Evolutionary conservation across 1,284 basidiomycete genomes (phyloP), one percentile per base, ranked within the genome.

Genomic region (Singerocomus inundabilis): DNA sequence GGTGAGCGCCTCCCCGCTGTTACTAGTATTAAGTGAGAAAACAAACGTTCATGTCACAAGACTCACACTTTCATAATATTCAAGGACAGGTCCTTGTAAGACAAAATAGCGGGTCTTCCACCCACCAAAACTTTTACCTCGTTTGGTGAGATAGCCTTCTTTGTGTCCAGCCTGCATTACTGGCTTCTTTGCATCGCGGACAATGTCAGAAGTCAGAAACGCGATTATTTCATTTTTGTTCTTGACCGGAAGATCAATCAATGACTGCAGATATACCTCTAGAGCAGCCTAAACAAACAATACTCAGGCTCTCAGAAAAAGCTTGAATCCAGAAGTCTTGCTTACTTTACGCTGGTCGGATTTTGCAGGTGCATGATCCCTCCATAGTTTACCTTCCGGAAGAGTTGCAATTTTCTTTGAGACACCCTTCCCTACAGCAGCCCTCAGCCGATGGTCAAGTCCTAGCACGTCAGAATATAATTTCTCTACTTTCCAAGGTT

Each of bases 41-140:
- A 53, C 45, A n/a, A 35, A 13, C 43, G 38, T 43, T 56, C 32
- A 34, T 33, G 32, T 26, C 25, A 37, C 24, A n/a, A 25, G 42
- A 82, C 91, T 71, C 69, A 95, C 93, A 60, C 83, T 87, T 71
- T 98, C 96, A 65, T 92, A 98, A 70, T 98, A 98, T 67, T 96
- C 92, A 53, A 98, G 78, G 1, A 88, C 76, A 6, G 91, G 82
- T 9, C 93, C 87, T 70, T 93, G 83, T 39, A 98, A 75, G 8
- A 97, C 88, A 63, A 98, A 98, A 70, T 88, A 98, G 38, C 96
- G 80, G 29, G 93, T 93, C 67, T 95, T 95, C 94, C 94, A 97
- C 1, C 90, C 91, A 46, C 94, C 94, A 69, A 98, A 95, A 64
- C 93, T 97, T 73, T 97, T 93, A 18, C 95, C 95, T 57, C 94